phyloP scores from a whole-genome alignment of 1,284 basidiomycete genomes.

The Malassezia sympodialis region DNA sequence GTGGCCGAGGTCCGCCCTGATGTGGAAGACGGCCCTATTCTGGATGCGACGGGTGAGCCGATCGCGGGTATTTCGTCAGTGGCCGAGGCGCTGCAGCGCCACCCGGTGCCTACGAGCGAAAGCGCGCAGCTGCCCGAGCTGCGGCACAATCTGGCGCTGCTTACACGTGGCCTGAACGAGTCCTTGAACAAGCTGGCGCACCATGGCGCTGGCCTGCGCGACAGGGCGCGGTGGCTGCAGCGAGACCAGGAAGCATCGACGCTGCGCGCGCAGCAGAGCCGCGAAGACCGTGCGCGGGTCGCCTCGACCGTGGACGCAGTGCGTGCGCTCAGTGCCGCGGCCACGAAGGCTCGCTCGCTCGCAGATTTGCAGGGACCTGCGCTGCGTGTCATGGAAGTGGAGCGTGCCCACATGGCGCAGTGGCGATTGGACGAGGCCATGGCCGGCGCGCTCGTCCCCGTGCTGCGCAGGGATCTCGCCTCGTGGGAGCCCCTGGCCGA shows the following conservation, averaged over 20 bases:
- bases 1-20: slow-evolving; percentile 24
- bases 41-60: slow-evolving; percentile 35
- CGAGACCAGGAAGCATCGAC: slow-evolving; percentile 57
- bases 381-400: background rate
- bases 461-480: background rate
- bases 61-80: slow-evolving; percentile 29
- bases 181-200: slow-evolving; percentile 76
- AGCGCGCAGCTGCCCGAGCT: slow-evolving; percentile 82
- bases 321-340: slow-evolving; percentile 8
- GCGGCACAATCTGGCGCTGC: slow-evolving; percentile 80
- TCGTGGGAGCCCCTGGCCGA: slow-evolving; percentile 13
- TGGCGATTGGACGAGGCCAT: slow-evolving; percentile 13
- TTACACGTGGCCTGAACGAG: slow-evolving; percentile 67
- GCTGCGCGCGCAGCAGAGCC: slow-evolving; percentile 57
- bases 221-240: slow-evolving; percentile 62
- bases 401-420: background rate
- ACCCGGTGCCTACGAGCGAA: slow-evolving; percentile 60
- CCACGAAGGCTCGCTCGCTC: background rate
- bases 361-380: background rate
- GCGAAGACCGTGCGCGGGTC: slow-evolving; percentile 40
- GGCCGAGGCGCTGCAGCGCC: slow-evolving; percentile 24
- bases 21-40: slow-evolving; percentile 23
- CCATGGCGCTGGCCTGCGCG: slow-evolving; percentile 73
- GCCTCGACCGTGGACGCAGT: slow-evolving; percentile 22
- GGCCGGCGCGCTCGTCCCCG: slow-evolving; percentile 14